These are phyloP conservation scores for Serendipita sp. DNA, from an alignment of 768 basidiomycete genomes.

Conservation along the genomic window DNA sequence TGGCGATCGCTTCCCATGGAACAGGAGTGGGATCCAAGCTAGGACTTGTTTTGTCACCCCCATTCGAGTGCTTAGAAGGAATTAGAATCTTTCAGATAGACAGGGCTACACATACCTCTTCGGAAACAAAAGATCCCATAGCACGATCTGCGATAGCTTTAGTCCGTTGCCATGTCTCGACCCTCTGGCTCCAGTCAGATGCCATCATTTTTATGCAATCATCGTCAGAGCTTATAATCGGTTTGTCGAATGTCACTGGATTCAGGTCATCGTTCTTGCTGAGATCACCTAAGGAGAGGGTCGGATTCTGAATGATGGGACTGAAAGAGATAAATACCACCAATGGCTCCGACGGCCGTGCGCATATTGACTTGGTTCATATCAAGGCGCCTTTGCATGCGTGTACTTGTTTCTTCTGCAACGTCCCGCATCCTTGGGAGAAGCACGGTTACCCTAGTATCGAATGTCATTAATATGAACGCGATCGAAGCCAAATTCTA, in stretches of 20 bases:
- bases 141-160: slow-evolving; percentile 61
- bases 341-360: slow-evolving; percentile 65
- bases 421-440: slow-evolving; percentile 46
- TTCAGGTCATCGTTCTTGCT: background rate
- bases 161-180: slow-evolving; percentile 56
- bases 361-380: slow-evolving; percentile 69
- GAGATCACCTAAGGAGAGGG: background rate
- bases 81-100: background rate
- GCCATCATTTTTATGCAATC: slow-evolving; percentile 19
- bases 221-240: background rate
- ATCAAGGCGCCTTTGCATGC: slow-evolving; percentile 48
- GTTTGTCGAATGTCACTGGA: background rate
- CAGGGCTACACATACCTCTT: slow-evolving; percentile 7
- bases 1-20: slow-evolving; percentile 48
- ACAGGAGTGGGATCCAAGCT: slow-evolving; percentile 42
- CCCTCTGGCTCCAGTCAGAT: slow-evolving; percentile 49
- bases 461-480: background rate
- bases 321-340: slow-evolving; percentile 26
- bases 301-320: background rate
- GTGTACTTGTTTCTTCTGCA: slow-evolving; percentile 34
- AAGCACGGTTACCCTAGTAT: slow-evolving; percentile 29
- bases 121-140: slow-evolving; percentile 43
- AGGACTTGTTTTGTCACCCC: slow-evolving; percentile 18
- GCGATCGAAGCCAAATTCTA: too few relatives aligned
- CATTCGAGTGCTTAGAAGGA: background rate